Conservation (phyloP, 202 grass and related monocot genomes). For the Panicum virgatum region DNA sequence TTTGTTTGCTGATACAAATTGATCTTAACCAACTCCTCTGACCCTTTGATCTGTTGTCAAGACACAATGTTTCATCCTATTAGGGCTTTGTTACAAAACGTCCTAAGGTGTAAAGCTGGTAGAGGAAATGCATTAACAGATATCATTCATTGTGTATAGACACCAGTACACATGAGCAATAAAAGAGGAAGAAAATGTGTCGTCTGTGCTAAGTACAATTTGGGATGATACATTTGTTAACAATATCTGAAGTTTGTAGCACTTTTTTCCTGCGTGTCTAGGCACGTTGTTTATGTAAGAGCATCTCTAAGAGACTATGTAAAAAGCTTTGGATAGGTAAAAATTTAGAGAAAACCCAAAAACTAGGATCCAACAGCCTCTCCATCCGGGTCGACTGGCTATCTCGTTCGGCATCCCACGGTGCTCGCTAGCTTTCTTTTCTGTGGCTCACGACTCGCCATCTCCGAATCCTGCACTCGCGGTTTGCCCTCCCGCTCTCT, state of each 20-base stretch:
- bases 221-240: neutral
- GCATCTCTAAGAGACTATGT: too few species aligned
- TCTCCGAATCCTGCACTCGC: too few species aligned
- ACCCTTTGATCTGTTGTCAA: constrained; percentile 37
- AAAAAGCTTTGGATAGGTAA: too few species aligned
- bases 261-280: neutral
- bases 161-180: constrained; percentile 32
- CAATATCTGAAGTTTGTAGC: too few species aligned
- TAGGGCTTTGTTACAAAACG: constrained; percentile 29
- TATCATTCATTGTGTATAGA: constrained; percentile 43
- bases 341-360: too few species aligned
- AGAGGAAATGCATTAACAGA: constrained; percentile 31
- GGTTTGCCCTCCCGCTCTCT: too few species aligned
- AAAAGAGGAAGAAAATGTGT: constrained; percentile 23
- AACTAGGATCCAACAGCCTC: too few species aligned
- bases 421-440: too few species aligned
- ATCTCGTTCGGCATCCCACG: too few species aligned
- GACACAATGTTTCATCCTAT: constrained; percentile 18
- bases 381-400: too few species aligned
- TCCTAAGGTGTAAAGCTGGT: constrained; percentile 14
- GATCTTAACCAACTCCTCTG: constrained; percentile 36
- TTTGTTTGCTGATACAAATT: constrained; percentile 19
- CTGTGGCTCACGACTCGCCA: too few species aligned
- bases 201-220: neutral
- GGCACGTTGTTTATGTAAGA: neutral